Percentiles rank a stretch among this genome's conserved stretches.
These are phyloP conservation scores for Boletus fagicola DNA, from an alignment of 768 basidiomycete genomes.

Conservation along the genomic window DNA sequence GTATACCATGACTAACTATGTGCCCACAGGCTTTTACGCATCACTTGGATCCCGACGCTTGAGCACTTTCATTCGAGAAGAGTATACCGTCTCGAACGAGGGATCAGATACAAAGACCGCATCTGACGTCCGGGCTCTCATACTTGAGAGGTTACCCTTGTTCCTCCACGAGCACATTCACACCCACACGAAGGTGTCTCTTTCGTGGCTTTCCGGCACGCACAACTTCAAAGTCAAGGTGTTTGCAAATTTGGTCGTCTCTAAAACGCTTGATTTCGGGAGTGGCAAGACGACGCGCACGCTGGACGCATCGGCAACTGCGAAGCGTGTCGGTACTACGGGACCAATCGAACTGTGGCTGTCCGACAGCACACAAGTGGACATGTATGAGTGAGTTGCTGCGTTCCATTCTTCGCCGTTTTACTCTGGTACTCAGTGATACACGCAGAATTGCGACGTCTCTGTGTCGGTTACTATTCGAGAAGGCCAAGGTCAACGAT, in stretches of 20 bases:
- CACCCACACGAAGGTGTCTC: slow-evolving; percentile 56
- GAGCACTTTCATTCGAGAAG: slow-evolving; percentile 71
- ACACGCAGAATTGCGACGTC: slow-evolving; percentile 73
- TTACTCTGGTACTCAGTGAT: slow-evolving; percentile 2
- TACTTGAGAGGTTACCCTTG: slow-evolving; percentile 82
- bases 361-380: slow-evolving; percentile 68
- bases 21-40: slow-evolving; percentile 62
- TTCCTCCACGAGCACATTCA: slow-evolving; percentile 90
- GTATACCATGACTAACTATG: not conserved
- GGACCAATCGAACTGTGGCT: slow-evolving; percentile 74
- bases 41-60: slow-evolving; percentile 74
- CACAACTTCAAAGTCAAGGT: slow-evolving; percentile 69
- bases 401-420: not conserved
- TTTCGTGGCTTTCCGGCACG: slow-evolving; percentile 61
- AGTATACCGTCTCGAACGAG: slow-evolving; percentile 62
- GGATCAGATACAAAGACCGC: slow-evolving; percentile 47
- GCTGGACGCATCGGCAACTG: slow-evolving; percentile 74
- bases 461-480: slow-evolving; percentile 76
- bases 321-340: slow-evolving; percentile 48
- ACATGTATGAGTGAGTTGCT: slow-evolving; percentile 86
- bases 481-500: slow-evolving; percentile 80
- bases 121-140: slow-evolving; percentile 53
- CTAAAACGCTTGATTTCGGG: slow-evolving; percentile 58
- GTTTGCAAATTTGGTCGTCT: slow-evolving; percentile 62
- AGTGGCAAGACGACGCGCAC: slow-evolving; percentile 47